These are phyloP conservation scores for Jasminum sambac DNA, from an alignment of 257 asterid species.

Conservation along the genomic window DNA sequence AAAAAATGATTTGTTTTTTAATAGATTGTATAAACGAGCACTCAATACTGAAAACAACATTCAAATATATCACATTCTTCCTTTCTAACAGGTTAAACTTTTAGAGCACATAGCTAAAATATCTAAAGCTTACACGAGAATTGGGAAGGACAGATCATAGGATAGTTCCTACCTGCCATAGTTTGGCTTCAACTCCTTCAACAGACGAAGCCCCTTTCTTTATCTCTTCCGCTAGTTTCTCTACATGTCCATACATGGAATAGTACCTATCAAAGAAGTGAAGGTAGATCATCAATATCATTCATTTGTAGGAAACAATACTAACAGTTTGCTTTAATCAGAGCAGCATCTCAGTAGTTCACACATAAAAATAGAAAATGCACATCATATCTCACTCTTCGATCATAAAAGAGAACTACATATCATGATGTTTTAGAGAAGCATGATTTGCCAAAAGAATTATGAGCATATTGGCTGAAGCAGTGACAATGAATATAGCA, in stretches of 20 bases:
- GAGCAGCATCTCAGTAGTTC: neutral
- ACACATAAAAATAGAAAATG: neutral
- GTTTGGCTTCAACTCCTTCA: conserved; percentile 79
- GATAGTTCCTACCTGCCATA: conserved; percentile 63
- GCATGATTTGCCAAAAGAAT: neutral
- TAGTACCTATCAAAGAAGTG: conserved; percentile 47
- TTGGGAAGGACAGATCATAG: neutral
- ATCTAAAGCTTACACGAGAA: neutral
- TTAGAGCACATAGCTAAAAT: neutral
- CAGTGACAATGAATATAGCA: neutral
- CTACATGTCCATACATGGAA: conserved; percentile 84
- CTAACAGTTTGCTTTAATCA: neutral
- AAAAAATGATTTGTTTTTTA: no score
- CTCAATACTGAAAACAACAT: neutral
- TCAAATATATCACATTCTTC: neutral
- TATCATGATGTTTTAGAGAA: neutral
- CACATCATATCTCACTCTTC: neutral
- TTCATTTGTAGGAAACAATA: neutral
- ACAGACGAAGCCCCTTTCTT: conserved; percentile 71
- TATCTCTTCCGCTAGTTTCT: conserved; percentile 76
- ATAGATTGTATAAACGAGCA: no score
- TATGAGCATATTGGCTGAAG: neutral
- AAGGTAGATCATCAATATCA: conserved; percentile 7
- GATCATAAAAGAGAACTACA: neutral
- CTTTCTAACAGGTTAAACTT: neutral